Base-by-base conservation (phyloP, 2,329 filamentous ascomycete species). In the Sphaceloma murrayae region DNA sequence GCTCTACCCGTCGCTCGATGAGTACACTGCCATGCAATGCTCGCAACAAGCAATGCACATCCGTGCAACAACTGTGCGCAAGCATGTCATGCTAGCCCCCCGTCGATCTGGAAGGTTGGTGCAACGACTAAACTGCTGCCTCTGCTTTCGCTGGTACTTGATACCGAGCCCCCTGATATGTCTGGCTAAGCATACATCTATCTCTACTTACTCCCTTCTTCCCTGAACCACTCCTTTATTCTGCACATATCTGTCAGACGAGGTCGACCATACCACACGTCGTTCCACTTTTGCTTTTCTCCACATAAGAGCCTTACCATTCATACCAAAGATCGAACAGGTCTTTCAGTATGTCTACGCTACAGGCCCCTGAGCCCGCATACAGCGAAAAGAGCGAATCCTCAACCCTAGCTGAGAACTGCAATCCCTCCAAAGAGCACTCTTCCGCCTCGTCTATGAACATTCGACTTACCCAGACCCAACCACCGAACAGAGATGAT, bases 81-180 rank as follows among this genome's bases (percentile, higher is more conserved):
- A 40, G 31, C 24, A 16, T 40, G 19, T 29, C 26, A 16, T 19
- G 14, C 18, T 29, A 29, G 36, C 13, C 9, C 24, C n/a, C 22
- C 17, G 24, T 17, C 22, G 36, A 40, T 40, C 36, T 17, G 11
- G 16, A 40, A 40, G 36, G 22, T 29, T 40, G 18, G 24, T 40
- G 22, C 18, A 13, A 40, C 36, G 26, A 22, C 22, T 40, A 16
- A 24, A 29, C 4, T 40, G 36, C 22, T 40, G 36, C 36, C 36
- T 40, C 27, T 16, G 11, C 17, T 6, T 34, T 17, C 13, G 16
- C 4, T 19, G n/a, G n/a, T 4, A 7, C 9, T 22, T 4, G 11
- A 27, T 27, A 27, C 24, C 24, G 11, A 27, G 24, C 24, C 24
- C 11, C 24, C 24, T 27, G 24, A 27, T 27, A 27, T 27, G 11